Evolutionary conservation across 495 filamentous ascomycete genomes (phyloP), one percentile per base, ranked within the genome.

Genomic region (Penicillium dipodomyicola): DNA sequence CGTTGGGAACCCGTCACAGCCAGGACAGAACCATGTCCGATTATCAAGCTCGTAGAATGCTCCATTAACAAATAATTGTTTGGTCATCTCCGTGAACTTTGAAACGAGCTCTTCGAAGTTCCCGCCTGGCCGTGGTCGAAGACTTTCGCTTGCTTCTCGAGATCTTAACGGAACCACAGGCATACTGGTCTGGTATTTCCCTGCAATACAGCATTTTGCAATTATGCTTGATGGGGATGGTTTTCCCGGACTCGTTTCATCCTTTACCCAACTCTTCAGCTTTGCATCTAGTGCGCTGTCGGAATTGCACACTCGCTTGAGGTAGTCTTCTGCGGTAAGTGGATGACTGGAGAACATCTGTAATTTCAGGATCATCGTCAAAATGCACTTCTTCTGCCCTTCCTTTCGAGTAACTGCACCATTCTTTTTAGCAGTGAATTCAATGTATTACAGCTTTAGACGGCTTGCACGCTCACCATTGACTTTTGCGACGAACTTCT

Each of bases 281-380:
- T 46, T 6, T 15, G 14, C 2, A 19, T 9, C 25, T 1, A 46
- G 15, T 4, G 14, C 15, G 15, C 15, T 46, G 44, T 29, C 10
- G 10, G 10, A 10, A 7, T 46, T 19, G 44, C 44, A 46, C 14
- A 46, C 44, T 8, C 22, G 22, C 44, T 46, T 25, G 8, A 46
- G 44, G 3, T 46, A 46, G 19, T 46, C 44, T 29, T 46, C 22
- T 46, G 44, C 44, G 0, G 25, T n/a, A n/a, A 46, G 25, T 29
- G 44, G 44, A 46, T 46, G 44, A 2, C 44, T 46, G 25, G 44
- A 2, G 15, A 46, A 46, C 44, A 46, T 46, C 15, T 46, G 44
- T 3, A 46, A 4, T 25, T 46, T 46, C 5, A 46, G 15, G 15
- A 46, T 46, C 43, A 46, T 46, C 2, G 43, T 46, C 14, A 46